These are phyloP conservation scores for Striga asiatica DNA, from an alignment of 257 asterid genomes.

Conservation along the genomic window DNA sequence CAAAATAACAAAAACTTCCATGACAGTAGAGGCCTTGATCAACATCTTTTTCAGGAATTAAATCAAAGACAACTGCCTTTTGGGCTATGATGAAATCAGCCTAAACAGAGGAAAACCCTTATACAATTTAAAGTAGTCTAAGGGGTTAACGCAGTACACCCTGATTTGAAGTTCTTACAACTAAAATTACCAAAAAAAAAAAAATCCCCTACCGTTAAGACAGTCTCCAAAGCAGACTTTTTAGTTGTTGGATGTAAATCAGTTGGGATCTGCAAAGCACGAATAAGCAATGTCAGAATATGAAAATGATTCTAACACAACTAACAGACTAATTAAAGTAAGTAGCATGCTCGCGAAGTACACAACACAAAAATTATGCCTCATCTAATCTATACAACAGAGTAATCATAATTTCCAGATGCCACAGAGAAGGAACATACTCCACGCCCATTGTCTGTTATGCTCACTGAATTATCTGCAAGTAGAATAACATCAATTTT, in stretches of 20 bases:
- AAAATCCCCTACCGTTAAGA: constrained; percentile 82
- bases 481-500: constrained; percentile 62
- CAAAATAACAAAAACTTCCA: background rate
- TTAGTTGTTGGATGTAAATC: constrained; percentile 83
- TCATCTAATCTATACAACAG: background rate
- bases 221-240: constrained; percentile 87
- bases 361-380: background rate
- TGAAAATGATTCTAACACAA: constrained; percentile 7
- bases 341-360: background rate
- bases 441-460: constrained; percentile 96
- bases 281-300: constrained; percentile 15
- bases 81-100: background rate
- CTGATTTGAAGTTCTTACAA: background rate
- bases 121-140: background rate
- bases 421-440: constrained; percentile 37
- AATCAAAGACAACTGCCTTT: background rate
- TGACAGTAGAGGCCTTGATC: background rate
- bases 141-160: background rate
- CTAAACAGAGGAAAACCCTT: background rate
- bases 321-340: constrained; percentile 2
- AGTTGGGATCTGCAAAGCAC: constrained; percentile 70
- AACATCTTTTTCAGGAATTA: background rate
- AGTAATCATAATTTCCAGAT: background rate
- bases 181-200: constrained; percentile 6
- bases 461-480: constrained; percentile 79